phyloP scores from a whole-genome alignment of 306 rosid species.

The Hippophae rhamnoides region DNA sequence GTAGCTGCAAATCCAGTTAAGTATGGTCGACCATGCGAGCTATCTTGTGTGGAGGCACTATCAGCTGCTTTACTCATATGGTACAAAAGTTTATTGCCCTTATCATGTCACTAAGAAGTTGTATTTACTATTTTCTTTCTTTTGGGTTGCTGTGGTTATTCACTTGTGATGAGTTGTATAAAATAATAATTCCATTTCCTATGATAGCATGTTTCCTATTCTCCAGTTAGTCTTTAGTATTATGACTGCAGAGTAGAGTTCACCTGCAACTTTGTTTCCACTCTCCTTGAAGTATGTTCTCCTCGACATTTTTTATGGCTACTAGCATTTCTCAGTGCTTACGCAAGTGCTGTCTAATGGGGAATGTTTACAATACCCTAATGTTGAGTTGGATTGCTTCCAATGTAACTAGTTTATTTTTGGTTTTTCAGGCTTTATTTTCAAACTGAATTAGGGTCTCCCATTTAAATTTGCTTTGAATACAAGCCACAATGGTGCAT shows the following conservation, averaged over 20 bases:
- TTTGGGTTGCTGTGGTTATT: slow-evolving; percentile 2
- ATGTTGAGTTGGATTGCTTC: neutral
- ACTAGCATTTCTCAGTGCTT: too few relatives aligned
- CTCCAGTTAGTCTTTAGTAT: neutral
- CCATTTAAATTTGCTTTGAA: too few relatives aligned
- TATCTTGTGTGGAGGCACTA: slow-evolving; percentile 97
- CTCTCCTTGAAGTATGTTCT: neutral
- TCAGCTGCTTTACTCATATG: slow-evolving; percentile 91
- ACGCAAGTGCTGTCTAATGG: too few relatives aligned
- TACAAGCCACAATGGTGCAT: too few relatives aligned
- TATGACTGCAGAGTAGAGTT: neutral
- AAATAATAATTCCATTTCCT: neutral
- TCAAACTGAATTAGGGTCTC: neutral
- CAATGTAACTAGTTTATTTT: neutral
- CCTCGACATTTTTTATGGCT: neutral
- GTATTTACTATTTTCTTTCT: too few relatives aligned
- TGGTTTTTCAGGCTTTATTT: neutral
- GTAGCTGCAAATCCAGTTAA: slow-evolving; percentile 96
- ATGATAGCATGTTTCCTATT: neutral
- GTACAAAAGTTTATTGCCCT: slow-evolving; percentile 25
- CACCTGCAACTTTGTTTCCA: neutral
- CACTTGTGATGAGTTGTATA: neutral
- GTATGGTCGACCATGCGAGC: slow-evolving; percentile 89
- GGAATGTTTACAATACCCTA: too few relatives aligned
- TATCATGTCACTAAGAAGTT: neutral